phyloP scores from a whole-genome alignment of 1,284 basidiomycete species.

The Fomitopsis palustris region DNA sequence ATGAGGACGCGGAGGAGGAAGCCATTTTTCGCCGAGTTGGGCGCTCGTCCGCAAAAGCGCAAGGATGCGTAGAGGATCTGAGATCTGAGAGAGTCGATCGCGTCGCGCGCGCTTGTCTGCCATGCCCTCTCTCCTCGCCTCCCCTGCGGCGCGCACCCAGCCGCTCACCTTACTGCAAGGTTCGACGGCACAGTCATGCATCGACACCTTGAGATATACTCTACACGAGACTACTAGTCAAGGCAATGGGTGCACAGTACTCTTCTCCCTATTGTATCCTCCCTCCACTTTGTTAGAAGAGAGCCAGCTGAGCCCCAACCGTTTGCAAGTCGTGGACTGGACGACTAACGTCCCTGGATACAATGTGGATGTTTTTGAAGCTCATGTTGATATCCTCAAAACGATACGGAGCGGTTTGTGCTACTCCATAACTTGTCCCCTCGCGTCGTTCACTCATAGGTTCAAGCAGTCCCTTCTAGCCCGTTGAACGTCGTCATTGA shows the following conservation, averaged over 20 bases:
- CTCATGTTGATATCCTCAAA: constrained; percentile 39
- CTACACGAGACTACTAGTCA: constrained; percentile 18
- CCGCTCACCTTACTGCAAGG: constrained; percentile 63
- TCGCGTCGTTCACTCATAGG: not conserved
- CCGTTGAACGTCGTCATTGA: constrained; percentile 61
- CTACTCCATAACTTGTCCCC: not conserved
- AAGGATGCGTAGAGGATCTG: not conserved
- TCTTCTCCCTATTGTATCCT: constrained; percentile 61
- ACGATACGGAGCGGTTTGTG: constrained; percentile 9
- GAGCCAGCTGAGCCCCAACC: constrained; percentile 16
- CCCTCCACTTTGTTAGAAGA: constrained; percentile 40
- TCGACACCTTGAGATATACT: constrained; percentile 53
- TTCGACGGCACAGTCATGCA: constrained; percentile 55
- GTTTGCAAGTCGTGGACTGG: constrained; percentile 47
- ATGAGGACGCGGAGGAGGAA: constrained; percentile 8
- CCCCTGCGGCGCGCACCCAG: constrained; percentile 36
- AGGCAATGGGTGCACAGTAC: constrained; percentile 33
- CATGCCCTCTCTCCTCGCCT: constrained; percentile 34
- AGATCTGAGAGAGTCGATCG: not conserved
- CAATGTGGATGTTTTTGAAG: constrained; percentile 30
- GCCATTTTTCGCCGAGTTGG: constrained; percentile 1
- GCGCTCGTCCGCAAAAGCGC: not conserved
- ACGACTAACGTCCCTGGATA: constrained; percentile 56
- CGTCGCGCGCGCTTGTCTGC: not conserved
- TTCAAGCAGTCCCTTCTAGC: constrained; percentile 32